Conservation (phyloP, 1,284 basidiomycete species). For the Moesziomyces globuligerus region DNA sequence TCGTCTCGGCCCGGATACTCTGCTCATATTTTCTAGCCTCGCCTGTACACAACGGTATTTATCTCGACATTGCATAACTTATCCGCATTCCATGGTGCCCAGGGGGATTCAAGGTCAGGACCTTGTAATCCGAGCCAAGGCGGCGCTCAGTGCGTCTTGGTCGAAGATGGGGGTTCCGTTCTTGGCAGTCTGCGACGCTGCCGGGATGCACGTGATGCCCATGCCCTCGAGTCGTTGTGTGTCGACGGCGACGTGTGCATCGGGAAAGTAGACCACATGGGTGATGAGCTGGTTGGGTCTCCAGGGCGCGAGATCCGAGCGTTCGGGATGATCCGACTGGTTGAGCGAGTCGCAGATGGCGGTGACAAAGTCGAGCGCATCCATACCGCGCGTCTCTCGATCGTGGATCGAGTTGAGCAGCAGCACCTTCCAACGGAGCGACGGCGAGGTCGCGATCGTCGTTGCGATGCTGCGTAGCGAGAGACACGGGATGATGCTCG, state of each 20-base stretch:
- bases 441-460: slow-evolving; percentile 79
- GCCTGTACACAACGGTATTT: not conserved
- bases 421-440: slow-evolving; percentile 82
- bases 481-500: slow-evolving; percentile 86
- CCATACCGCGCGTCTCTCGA: slow-evolving; percentile 87
- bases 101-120: not conserved
- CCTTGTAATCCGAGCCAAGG: slow-evolving; percentile 11
- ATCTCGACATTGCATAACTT: not conserved
- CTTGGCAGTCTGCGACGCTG: slow-evolving; percentile 9
- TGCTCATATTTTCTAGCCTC: not conserved
- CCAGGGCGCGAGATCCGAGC: slow-evolving; percentile 23
- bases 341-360: slow-evolving; percentile 80
- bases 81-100: not conserved
- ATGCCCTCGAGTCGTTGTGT: slow-evolving; percentile 1
- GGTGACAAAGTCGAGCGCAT: slow-evolving; percentile 83
- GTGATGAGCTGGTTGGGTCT: slow-evolving; percentile 72
- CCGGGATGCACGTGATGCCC: slow-evolving; percentile 18
- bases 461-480: slow-evolving; percentile 83
- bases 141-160: slow-evolving; percentile 20
- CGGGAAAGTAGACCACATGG: slow-evolving; percentile 72
- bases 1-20: not conserved
- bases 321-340: slow-evolving; percentile 46
- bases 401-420: slow-evolving; percentile 88
- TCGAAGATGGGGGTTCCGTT: slow-evolving; percentile 38
- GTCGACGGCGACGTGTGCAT: slow-evolving; percentile 30